phyloP scores from a whole-genome alignment of 768 basidiomycete genomes.

The Pleurotus ostreatus region DNA sequence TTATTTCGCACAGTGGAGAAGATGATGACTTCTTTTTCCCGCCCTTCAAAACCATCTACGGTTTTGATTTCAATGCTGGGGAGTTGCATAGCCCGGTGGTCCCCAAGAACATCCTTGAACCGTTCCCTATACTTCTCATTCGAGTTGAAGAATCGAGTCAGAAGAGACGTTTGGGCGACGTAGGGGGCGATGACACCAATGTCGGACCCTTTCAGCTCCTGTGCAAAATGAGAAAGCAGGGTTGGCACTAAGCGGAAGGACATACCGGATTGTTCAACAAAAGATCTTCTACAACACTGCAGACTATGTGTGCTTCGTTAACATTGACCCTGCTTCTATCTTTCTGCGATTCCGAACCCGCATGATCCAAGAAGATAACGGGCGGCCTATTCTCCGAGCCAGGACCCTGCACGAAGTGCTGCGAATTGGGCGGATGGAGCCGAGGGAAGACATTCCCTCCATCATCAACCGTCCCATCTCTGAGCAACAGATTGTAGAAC shows the following conservation, averaged over 20 bases:
- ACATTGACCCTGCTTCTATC: conserved; percentile 76
- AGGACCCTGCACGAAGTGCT: conserved; percentile 38
- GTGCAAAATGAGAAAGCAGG: not conserved
- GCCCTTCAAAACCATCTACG: conserved; percentile 92
- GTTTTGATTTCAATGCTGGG: conserved; percentile 80
- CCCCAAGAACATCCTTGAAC: conserved; percentile 59
- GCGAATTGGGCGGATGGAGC: conserved; percentile 60
- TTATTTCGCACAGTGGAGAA: conserved; percentile 92
- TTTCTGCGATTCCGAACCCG: conserved; percentile 59
- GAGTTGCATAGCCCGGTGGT: conserved; percentile 62
- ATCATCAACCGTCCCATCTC: conserved; percentile 70
- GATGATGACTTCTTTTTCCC: conserved; percentile 89
- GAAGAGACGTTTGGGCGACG: conserved; percentile 75
- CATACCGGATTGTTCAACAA: conserved; percentile 69
- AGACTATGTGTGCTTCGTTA: conserved; percentile 74
- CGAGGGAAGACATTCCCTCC: conserved; percentile 41
- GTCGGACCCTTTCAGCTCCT: conserved; percentile 65
- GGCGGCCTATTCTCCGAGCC: conserved; percentile 44
- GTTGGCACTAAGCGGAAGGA: conserved; percentile 12
- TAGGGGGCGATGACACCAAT: conserved; percentile 96
- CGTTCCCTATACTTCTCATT: conserved; percentile 49
- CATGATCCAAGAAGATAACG: conserved; percentile 82
- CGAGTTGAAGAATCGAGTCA: conserved; percentile 61
- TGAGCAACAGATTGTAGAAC: conserved; percentile 71
- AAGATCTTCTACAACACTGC: conserved; percentile 79